These are phyloP conservation scores for Talaromyces sp. DNA, from an alignment of 2,329 filamentous ascomycete genomes.

Conservation along the genomic window DNA sequence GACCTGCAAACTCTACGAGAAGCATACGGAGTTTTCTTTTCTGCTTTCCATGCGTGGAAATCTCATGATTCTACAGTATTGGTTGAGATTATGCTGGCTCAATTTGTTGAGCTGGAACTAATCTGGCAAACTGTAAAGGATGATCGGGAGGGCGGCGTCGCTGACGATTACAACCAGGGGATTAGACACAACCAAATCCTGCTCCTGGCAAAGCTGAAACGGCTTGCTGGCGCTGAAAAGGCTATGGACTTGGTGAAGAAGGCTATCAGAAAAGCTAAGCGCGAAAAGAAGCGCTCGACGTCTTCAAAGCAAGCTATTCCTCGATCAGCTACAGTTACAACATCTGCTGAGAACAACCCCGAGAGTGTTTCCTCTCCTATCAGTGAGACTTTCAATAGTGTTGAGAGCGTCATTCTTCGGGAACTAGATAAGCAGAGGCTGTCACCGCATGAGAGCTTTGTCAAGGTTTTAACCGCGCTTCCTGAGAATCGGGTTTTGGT, in stretches of 20 bases:
- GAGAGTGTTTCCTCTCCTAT: conserved; percentile 36
- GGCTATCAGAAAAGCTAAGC: conserved; percentile 56
- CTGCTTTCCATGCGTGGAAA: conserved; percentile 62
- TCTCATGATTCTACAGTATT: conserved; percentile 58
- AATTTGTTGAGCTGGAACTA: conserved; percentile 61
- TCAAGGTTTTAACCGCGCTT: conserved; percentile 54
- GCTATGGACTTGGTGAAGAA: conserved; percentile 57
- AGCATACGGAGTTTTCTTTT: conserved; percentile 55
- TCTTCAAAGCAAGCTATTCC: conserved; percentile 54
- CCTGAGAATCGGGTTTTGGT: conserved; percentile 58
- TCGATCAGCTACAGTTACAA: conserved; percentile 43
- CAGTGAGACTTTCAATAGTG: conserved; percentile 35
- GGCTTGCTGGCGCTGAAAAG: conserved; percentile 56
- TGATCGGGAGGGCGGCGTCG: conserved; percentile 56
- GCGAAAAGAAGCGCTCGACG: conserved; percentile 46
- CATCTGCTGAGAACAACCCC: conserved; percentile 28
- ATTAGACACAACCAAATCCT: conserved; percentile 62
- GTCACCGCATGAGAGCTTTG: conserved; percentile 37
- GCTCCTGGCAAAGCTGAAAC: conserved; percentile 57
- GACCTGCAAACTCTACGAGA: conserved; percentile 48
- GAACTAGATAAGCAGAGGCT: conserved; percentile 30
- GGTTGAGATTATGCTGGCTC: conserved; percentile 62
- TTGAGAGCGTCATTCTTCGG: conserved; percentile 28
- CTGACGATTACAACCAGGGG: conserved; percentile 59
- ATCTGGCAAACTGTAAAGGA: conserved; percentile 65